Evolutionary conservation across 768 basidiomycete genomes (phyloP).

Genomic region (Pleurotus pulmonarius): DNA sequence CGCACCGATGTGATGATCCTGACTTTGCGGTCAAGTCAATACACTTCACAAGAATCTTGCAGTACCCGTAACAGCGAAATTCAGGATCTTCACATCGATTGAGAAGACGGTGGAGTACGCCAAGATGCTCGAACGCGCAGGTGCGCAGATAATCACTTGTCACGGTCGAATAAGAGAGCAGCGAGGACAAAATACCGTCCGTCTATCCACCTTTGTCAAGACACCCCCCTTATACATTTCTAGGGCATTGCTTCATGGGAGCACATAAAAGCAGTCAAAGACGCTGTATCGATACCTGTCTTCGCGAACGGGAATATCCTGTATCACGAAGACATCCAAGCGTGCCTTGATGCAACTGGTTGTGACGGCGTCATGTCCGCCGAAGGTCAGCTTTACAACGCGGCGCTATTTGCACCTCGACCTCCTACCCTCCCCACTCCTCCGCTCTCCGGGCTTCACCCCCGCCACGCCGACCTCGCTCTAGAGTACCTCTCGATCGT

Average conservation of each 20-base stretch:
- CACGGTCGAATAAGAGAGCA: slow-evolving; percentile 92
- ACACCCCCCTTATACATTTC: not conserved
- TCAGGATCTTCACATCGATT: slow-evolving; percentile 82
- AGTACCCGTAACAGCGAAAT: slow-evolving; percentile 96
- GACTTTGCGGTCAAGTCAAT: slow-evolving; percentile 54
- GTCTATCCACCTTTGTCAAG: slow-evolving; percentile 15
- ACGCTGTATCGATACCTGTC: slow-evolving; percentile 87
- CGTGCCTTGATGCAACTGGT: slow-evolving; percentile 80
- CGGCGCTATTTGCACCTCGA: slow-evolving; percentile 58
- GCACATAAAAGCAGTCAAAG: slow-evolving; percentile 88
- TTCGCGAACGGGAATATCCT: slow-evolving; percentile 97
- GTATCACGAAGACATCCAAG: slow-evolving; percentile 75
- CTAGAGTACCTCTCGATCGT: slow-evolving; percentile 87
- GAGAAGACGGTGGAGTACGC: slow-evolving; percentile 93
- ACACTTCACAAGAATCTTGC: slow-evolving; percentile 78
- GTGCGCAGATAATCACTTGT: slow-evolving; percentile 92
- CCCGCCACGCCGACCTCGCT: slow-evolving; percentile 63
- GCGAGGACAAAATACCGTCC: slow-evolving; percentile 76
- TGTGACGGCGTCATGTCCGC: slow-evolving; percentile 94
- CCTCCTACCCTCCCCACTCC: not conserved
- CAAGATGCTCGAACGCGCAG: slow-evolving; percentile 91
- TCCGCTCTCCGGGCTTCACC: slow-evolving; percentile 29
- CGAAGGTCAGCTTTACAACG: slow-evolving; percentile 93
- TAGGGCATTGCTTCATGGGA: slow-evolving; percentile 87
- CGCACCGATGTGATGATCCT: not conserved